Evolutionary conservation across 257 asterid genomes (phyloP).

Genomic region (Nicotiana sylvestris): DNA sequence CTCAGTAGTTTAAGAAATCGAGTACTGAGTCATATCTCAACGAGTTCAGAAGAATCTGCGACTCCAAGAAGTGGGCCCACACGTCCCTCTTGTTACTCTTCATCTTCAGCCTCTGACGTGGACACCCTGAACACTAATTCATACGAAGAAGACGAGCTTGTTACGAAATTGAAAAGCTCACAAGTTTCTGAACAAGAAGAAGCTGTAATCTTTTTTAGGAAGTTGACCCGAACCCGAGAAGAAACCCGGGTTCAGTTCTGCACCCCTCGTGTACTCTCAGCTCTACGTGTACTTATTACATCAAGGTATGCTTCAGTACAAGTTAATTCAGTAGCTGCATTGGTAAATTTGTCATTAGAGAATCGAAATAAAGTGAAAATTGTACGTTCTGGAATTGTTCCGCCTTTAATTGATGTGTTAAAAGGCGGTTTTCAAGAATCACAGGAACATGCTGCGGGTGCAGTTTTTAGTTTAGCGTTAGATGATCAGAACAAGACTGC

Average conservation of each 20-base stretch:
- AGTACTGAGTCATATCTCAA: slow-evolving; percentile 36
- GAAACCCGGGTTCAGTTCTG: slow-evolving; percentile 58
- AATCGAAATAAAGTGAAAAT: slow-evolving; percentile 78
- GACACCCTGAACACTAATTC: slow-evolving; percentile 31
- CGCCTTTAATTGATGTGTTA: slow-evolving; percentile 65
- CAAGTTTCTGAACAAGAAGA: slow-evolving; percentile 77
- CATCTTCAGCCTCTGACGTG: slow-evolving; percentile 57
- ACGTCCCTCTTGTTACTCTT: slow-evolving; percentile 49
- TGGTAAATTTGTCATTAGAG: slow-evolving; percentile 84
- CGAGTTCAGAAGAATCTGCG: slow-evolving; percentile 62
- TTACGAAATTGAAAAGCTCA: slow-evolving; percentile 45
- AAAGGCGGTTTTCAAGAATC: slow-evolving; percentile 60
- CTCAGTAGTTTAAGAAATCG: slow-evolving; percentile 15
- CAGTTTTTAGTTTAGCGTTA: slow-evolving; percentile 77
- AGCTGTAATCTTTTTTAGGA: slow-evolving; percentile 52
- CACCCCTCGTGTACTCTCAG: slow-evolving; percentile 59
- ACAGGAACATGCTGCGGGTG: slow-evolving; percentile 95
- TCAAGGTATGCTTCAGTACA: slow-evolving; percentile 62
- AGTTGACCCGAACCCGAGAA: slow-evolving; percentile 71
- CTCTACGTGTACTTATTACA: slow-evolving; percentile 39
- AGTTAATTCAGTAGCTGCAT: slow-evolving; percentile 69
- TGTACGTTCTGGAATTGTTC: slow-evolving; percentile 85
- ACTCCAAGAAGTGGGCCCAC: slow-evolving; percentile 24
- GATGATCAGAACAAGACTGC: slow-evolving; percentile 89
- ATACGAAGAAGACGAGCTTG: slow-evolving; percentile 53